phyloP scores from a whole-genome alignment of 306 rosid genomes.

The Corylus americana region DNA sequence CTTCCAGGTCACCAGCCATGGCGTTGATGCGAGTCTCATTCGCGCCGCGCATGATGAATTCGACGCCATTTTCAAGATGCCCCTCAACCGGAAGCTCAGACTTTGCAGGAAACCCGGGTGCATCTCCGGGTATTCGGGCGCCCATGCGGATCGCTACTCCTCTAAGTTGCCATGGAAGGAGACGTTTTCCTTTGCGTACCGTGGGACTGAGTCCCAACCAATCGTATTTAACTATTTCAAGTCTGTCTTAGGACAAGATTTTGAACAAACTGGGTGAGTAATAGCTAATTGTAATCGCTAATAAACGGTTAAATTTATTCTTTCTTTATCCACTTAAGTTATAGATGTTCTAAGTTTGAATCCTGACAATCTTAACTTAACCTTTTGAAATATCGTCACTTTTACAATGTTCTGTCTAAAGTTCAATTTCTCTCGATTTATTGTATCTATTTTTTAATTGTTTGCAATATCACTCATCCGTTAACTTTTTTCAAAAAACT shows the following conservation, averaged over 20 bases:
- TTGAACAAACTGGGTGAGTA: constrained; percentile 56
- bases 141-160: constrained; percentile 54
- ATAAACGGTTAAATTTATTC: too few species aligned
- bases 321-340: too few species aligned
- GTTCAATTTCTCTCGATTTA: too few species aligned
- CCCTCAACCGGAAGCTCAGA: constrained; percentile 38
- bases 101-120: constrained; percentile 28
- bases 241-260: constrained; percentile 54
- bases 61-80: constrained; percentile 51
- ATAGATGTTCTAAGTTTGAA: too few species aligned
- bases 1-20: constrained; percentile 69
- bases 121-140: constrained; percentile 53
- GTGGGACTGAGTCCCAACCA: constrained; percentile 12
- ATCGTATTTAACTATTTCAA: constrained; percentile 50
- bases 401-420: too few species aligned
- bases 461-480: too few species aligned
- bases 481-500: too few species aligned
- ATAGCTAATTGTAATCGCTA: too few species aligned
- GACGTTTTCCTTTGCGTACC: constrained; percentile 44
- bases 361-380: too few species aligned
- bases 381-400: too few species aligned
- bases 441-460: too few species aligned
- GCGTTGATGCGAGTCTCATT: constrained; percentile 46
- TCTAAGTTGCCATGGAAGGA: constrained; percentile 74
- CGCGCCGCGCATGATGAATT: constrained; percentile 37